Conservation (phyloP, 352 stramenopile genomes). For the Pythium aristosporum region DNA sequence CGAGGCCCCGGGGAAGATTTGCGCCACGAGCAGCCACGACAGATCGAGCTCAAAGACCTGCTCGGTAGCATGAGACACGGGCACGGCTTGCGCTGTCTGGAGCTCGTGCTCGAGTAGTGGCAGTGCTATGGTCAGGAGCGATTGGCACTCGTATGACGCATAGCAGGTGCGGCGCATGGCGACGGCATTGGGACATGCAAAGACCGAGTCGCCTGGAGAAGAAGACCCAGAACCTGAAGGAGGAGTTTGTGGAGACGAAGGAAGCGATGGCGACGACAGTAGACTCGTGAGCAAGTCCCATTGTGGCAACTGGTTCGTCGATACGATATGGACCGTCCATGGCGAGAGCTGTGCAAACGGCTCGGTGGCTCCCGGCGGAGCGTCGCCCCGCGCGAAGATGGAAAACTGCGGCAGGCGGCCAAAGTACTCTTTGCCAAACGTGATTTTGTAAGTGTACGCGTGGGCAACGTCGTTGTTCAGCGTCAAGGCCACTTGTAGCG, state of each 20-base stretch:
- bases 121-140: neutral
- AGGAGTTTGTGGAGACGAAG: neutral
- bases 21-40: neutral
- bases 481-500: neutral
- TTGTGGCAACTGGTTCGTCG: slow-evolving; percentile 6
- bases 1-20: neutral
- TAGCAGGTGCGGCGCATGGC: slow-evolving; percentile 3
- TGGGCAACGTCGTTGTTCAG: neutral
- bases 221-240: neutral
- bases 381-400: neutral
- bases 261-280: neutral
- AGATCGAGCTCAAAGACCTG: slow-evolving; percentile 10
- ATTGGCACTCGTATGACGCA: slow-evolving; percentile 5
- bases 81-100: neutral
- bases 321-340: slow-evolving; percentile 7
- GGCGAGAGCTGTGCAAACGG: neutral
- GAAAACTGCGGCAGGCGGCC: slow-evolving; percentile 6
- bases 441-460: slow-evolving; percentile 9
- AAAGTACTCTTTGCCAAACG: slow-evolving; percentile 17
- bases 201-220: neutral
- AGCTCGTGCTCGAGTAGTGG: neutral
- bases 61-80: neutral
- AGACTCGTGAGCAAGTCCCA: slow-evolving; percentile 16
- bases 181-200: neutral
- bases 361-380: neutral